Base-by-base conservation (phyloP, 108 stramenopile species). In the Skeletonema marinoi region DNA sequence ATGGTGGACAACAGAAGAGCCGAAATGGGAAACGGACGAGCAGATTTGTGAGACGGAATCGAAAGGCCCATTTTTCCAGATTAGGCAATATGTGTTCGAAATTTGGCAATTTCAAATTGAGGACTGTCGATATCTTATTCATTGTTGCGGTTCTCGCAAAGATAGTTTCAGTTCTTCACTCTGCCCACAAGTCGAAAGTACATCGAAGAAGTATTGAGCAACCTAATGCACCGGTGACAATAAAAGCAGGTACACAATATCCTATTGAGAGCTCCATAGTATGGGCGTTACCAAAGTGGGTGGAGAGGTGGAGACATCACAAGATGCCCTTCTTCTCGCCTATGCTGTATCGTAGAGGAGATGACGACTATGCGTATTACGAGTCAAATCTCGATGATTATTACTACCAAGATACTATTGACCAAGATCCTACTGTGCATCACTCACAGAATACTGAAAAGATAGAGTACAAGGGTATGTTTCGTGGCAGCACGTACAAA, bases 271-370 rank as follows among this genome's bases (percentile, higher is more conserved):
- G 31, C 6, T 63, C 32, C 21, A 46, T 8, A 32, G 32, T 8
- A 32, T 33, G n/a, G 62, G 8, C 32, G 30, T 3, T 46, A 4
- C 42, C 64, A 48, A 71, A 67, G 56, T 72, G 78, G 78, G 38
- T 65, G 5, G 44, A 66, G 44, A 61, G 25, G 6, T 78, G 78
- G 78, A 67, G 29, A 32, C 19, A 80, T 32, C 46, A 68, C 11
- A 75, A 75, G 62, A 71, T 81, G 74, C 70, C 80, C 59, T 81
- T 81, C 58, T 60, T 61, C 38, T 39, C 70, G 13, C 80, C 80
- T n/a, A 31, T 71, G n/a, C 65, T 81, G 4, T 81, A 67, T 44
- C 80, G 68, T 46, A 66, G 77, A 29, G 77, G 65, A 35, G 64
- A 66, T 38, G 68, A 70, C 73, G 74, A 75, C 32, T 58, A 60